Conservation (phyloP, 2,329 filamentous ascomycete genomes). For the Tolypocladium capitatum region DNA sequence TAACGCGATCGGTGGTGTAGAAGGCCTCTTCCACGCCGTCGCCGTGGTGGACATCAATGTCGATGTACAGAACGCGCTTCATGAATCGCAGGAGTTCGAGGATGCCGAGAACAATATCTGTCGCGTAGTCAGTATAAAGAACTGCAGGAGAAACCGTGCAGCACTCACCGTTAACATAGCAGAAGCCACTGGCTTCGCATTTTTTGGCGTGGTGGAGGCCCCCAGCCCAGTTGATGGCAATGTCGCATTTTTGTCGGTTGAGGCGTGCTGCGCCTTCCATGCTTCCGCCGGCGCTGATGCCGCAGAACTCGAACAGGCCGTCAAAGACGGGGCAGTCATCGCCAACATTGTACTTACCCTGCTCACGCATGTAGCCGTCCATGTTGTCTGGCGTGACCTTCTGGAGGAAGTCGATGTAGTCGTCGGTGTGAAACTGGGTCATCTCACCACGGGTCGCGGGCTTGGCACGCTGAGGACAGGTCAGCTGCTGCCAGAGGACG, state of each 20-base stretch:
- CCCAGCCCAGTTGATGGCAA: constrained; percentile 96
- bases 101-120: constrained; percentile 92
- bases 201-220: constrained; percentile 97
- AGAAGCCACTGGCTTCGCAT: constrained; percentile 90
- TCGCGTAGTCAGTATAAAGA: neutral
- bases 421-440: constrained; percentile 84
- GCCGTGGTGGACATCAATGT: constrained; percentile 89
- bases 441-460: constrained; percentile 82
- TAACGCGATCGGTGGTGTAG: constrained; percentile 82
- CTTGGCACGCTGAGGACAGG: constrained; percentile 52
- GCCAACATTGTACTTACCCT: constrained; percentile 85
- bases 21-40: constrained; percentile 91
- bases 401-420: constrained; percentile 89
- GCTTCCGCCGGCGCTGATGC: constrained; percentile 84
- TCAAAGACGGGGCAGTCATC: constrained; percentile 98
- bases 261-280: constrained; percentile 88
- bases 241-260: constrained; percentile 83
- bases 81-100: constrained; percentile 83
- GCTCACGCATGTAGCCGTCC: constrained; percentile 83
- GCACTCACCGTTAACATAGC: constrained; percentile 81
- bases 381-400: constrained; percentile 98
- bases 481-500: neutral
- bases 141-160: too few species aligned
- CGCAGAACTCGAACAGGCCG: constrained; percentile 92
- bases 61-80: constrained; percentile 92